Evolutionary conservation across 495 filamentous ascomycete species (phyloP).

Genomic region (Oidiodendron maius): DNA sequence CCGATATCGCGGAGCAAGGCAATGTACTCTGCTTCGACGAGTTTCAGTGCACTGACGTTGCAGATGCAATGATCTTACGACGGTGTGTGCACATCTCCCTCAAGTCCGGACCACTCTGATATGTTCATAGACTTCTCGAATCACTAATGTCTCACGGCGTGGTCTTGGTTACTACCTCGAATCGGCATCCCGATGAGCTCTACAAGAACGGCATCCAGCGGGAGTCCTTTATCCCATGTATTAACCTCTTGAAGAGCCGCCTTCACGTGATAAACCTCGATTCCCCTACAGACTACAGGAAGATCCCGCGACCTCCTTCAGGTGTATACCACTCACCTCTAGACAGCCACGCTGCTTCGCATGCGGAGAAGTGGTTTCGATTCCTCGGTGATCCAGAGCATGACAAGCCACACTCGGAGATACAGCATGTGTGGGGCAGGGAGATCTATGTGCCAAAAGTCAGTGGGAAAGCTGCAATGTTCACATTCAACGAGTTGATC

Average conservation of each 20-base stretch:
- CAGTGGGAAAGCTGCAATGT: slow-evolving; percentile 81
- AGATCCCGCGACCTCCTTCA: slow-evolving; percentile 87
- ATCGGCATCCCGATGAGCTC: slow-evolving; percentile 89
- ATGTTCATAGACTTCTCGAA: slow-evolving; percentile 64
- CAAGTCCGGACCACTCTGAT: slow-evolving; percentile 3
- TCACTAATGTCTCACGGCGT: slow-evolving; percentile 92
- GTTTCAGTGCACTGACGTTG: slow-evolving; percentile 98
- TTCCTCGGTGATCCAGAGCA: slow-evolving; percentile 80
- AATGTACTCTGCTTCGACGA: slow-evolving; percentile 96
- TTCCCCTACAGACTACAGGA: slow-evolving; percentile 93
- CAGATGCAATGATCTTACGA: slow-evolving; percentile 96
- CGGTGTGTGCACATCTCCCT: slow-evolving; percentile 35
- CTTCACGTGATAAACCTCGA: slow-evolving; percentile 90
- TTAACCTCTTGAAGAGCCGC: slow-evolving; percentile 77
- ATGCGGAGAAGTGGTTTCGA: slow-evolving; percentile 90
- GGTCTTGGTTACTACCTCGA: slow-evolving; percentile 93
- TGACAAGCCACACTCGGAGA: slow-evolving; percentile 68
- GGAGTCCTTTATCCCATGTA: slow-evolving; percentile 90
- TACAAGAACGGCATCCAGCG: slow-evolving; percentile 98
- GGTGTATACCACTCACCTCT: slow-evolving; percentile 85
- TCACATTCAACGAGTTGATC: slow-evolving; percentile 86
- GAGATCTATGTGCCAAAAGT: slow-evolving; percentile 82
- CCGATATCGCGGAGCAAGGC: slow-evolving; percentile 78
- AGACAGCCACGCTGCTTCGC: slow-evolving; percentile 65
- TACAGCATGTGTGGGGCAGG: slow-evolving; percentile 89